These are phyloP conservation scores for Colletotrichum tabaci DNA, from an alignment of 2,329 filamentous ascomycete species.

Conservation along the genomic window DNA sequence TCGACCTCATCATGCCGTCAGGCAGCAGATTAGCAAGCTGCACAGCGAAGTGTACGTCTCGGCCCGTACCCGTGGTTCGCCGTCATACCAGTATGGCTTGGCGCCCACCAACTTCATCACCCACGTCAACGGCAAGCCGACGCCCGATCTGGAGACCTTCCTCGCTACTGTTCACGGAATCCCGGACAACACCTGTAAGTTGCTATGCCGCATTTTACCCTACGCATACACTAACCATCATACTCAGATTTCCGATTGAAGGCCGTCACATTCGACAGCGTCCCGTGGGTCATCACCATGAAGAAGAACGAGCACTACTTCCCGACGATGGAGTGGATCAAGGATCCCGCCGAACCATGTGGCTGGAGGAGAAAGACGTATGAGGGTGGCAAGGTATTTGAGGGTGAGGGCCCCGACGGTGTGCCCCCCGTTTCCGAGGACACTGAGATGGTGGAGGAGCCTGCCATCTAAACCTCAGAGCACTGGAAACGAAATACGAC, in stretches of 20 bases:
- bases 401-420: slow-evolving; percentile 69
- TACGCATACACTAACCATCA: slow-evolving; percentile 39
- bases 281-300: slow-evolving; percentile 99
- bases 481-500: neutral
- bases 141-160: slow-evolving; percentile 86
- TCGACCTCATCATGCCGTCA: slow-evolving; percentile 93
- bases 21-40: slow-evolving; percentile 96
- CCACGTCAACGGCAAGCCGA: slow-evolving; percentile 91
- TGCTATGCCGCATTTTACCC: neutral
- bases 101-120: slow-evolving; percentile 98
- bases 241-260: slow-evolving; percentile 87
- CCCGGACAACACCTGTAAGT: slow-evolving; percentile 90
- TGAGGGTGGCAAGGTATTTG: slow-evolving; percentile 66
- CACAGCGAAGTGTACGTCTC: slow-evolving; percentile 98
- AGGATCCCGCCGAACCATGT: slow-evolving; percentile 70
- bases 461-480: slow-evolving; percentile 7
- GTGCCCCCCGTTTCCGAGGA: slow-evolving; percentile 58
- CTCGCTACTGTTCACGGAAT: slow-evolving; percentile 87
- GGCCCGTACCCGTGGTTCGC: slow-evolving; percentile 85
- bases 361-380: slow-evolving; percentile 77
- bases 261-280: slow-evolving; percentile 98
- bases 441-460: slow-evolving; percentile 58
- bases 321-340: slow-evolving; percentile 79
- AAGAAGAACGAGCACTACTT: slow-evolving; percentile 99
- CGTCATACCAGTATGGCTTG: slow-evolving; percentile 90